Conservation (phyloP, 2,329 filamentous ascomycete species). For the Raffaelea ambrosiae region DNA sequence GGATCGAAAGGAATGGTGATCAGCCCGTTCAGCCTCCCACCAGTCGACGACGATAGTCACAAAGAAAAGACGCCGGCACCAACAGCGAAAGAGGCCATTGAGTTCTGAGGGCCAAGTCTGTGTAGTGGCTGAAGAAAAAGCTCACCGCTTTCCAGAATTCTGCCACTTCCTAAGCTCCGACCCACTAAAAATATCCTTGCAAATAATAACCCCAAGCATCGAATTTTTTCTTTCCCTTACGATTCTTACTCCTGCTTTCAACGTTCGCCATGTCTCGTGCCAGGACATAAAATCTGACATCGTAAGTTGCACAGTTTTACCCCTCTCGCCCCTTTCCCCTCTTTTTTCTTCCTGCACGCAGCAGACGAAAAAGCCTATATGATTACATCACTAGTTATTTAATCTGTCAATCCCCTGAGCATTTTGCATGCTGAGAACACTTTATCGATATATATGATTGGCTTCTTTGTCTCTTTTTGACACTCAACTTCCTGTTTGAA, state of each 20-base stretch:
- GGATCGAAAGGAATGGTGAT: slow-evolving; percentile 72
- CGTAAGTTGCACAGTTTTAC: slow-evolving; percentile 3
- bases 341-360: background rate
- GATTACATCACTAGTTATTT: slow-evolving; percentile 38
- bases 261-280: background rate
- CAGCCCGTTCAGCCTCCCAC: slow-evolving; percentile 81
- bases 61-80: slow-evolving; percentile 32
- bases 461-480: slow-evolving; percentile 7
- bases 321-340: slow-evolving; percentile 5
- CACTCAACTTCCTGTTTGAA: background rate
- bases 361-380: slow-evolving; percentile 23
- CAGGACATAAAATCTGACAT: background rate
- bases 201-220: too few species aligned
- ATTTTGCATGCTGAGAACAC: slow-evolving; percentile 29
- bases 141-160: slow-evolving; percentile 11
- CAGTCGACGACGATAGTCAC: slow-evolving; percentile 63
- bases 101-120: slow-evolving; percentile 47
- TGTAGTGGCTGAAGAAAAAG: background rate
- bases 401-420: slow-evolving; percentile 55
- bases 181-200: background rate
- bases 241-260: too few species aligned
- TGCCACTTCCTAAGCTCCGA: background rate
- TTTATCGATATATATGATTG: slow-evolving; percentile 11
- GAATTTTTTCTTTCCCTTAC: slow-evolving; percentile 1
- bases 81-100: slow-evolving; percentile 59